A percentile compares a stretch with the other conserved stretches of the same genome.
phyloP scores from a whole-genome alignment of 305 asterid genomes.

The Fraxinus dipetala region DNA sequence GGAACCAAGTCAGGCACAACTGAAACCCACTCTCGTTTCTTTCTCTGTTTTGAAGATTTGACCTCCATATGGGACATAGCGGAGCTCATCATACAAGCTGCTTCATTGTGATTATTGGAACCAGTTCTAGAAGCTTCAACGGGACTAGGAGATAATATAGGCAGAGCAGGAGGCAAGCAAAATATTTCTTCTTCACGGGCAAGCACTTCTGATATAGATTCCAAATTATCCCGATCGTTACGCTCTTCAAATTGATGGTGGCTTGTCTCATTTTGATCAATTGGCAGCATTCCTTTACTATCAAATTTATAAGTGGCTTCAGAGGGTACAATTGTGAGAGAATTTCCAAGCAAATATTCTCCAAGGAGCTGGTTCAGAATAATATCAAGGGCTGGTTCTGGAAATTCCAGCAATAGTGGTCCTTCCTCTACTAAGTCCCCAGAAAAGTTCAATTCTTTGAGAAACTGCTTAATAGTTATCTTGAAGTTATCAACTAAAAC shows the following conservation, averaged over 20 bases:
- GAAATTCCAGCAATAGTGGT: constrained; percentile 30
- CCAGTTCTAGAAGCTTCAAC: constrained; percentile 32
- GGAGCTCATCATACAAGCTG: constrained; percentile 19
- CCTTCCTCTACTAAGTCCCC: constrained; percentile 33
- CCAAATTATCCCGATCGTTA: constrained; percentile 15
- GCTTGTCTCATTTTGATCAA: constrained; percentile 23
- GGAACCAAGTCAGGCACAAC: constrained; percentile 35
- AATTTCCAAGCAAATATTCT: background rate
- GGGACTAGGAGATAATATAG: constrained; percentile 23
- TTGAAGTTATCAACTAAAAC: constrained; percentile 49
- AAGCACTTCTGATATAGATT: constrained; percentile 19
- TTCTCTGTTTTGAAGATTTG: constrained; percentile 22
- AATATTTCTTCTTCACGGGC: constrained; percentile 25
- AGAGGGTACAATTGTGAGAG: constrained; percentile 31
- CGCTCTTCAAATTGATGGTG: constrained; percentile 24
- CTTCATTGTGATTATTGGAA: constrained; percentile 23
- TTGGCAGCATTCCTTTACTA: constrained; percentile 17
- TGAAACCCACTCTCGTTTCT: constrained; percentile 34
- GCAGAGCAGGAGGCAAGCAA: constrained; percentile 26
- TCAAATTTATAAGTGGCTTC: constrained; percentile 30
- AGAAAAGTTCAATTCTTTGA: constrained; percentile 39
- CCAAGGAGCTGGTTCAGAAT: background rate
- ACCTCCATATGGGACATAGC: constrained; percentile 17
- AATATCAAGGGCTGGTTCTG: constrained; percentile 36
- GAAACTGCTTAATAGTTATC: constrained; percentile 39